Evolutionary conservation across 2,329 filamentous ascomycete genomes (phyloP).

Genomic region (Trichothecium roseum): DNA sequence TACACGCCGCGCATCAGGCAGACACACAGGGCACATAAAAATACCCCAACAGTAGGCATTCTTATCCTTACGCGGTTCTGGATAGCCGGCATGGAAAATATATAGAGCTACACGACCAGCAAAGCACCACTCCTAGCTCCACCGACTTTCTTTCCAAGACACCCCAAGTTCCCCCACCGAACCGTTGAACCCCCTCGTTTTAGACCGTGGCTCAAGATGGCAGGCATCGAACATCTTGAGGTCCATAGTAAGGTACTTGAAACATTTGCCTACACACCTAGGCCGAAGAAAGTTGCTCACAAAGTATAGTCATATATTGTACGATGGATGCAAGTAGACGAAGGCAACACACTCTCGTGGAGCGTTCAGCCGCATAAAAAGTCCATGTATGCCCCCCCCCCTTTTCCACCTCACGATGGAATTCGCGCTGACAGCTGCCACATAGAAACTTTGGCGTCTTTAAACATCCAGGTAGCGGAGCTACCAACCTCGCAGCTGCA

Average conservation of each 20-base stretch:
- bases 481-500: slow-evolving; percentile 33
- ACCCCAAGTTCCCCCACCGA: neutral
- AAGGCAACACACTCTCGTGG: slow-evolving; percentile 91
- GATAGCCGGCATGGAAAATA: neutral
- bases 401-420: neutral
- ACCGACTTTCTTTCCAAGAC: neutral
- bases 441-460: slow-evolving; percentile 87
- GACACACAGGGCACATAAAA: neutral
- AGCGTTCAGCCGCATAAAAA: slow-evolving; percentile 97
- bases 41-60: neutral
- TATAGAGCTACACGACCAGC: neutral
- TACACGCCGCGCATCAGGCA: too few relatives aligned
- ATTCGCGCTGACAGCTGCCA: slow-evolving; percentile 2
- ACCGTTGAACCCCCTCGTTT: neutral
- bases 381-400: slow-evolving; percentile 57
- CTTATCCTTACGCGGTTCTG: neutral
- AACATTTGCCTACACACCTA: neutral
- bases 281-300: neutral
- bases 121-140: neutral
- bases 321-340: slow-evolving; percentile 88
- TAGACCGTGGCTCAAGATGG: slow-evolving; percentile 46
- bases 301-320: slow-evolving; percentile 79
- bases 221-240: slow-evolving; percentile 91
- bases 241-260: slow-evolving; percentile 83
- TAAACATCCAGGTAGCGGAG: slow-evolving; percentile 77